Base-by-base conservation (phyloP, 2,329 filamentous ascomycete species). In the Ilyonectria robusta region DNA sequence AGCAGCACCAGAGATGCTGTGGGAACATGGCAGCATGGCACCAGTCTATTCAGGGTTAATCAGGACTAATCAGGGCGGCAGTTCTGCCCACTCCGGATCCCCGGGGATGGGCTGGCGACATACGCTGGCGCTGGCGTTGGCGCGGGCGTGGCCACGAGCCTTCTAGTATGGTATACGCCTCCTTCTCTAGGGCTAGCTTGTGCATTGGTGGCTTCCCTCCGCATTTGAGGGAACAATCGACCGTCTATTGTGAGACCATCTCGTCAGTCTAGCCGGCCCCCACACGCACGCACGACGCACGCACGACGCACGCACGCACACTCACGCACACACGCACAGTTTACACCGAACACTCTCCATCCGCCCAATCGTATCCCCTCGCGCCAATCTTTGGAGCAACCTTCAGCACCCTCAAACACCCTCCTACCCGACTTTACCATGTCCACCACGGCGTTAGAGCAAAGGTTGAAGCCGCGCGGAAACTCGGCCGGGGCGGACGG, bases 161-260 rank as follows among this genome's bases (percentile, higher is more conserved):
- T 26, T 26, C 26, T 6, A 26, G 21, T 21, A 21, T 21, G 21
- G 21, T 21, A 21, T 26, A 26, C 58, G 17, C 61, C 55, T 65
- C 50, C 44, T 62, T 31, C 42, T 64, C 61, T 56, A 35, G 54
- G 47, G 50, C 46, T 68, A 68, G 62, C 48, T 17, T 59, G 55
- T 61, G 55, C 59, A 57, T 23, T 11, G 42, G 26, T 61, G 48
- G 35, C 56, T 48, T 47, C 44, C 61, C 62, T 69, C 68, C 59
- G 53, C 62, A 64, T 60, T 58, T 55, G 66, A 68, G 61, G 54
- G 59, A 66, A 70, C 66, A 67, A 70, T 62, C 40, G 37, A 57
- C 31, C 26, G 58, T 33, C 48, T 48, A 54, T 69, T 62, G 58
- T 64, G 42, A 55, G 60, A 31, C 58, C 59, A 50, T 60, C 37